Conservation (phyloP, 2,329 filamentous ascomycete species). For the Epicoccum nigrum region DNA sequence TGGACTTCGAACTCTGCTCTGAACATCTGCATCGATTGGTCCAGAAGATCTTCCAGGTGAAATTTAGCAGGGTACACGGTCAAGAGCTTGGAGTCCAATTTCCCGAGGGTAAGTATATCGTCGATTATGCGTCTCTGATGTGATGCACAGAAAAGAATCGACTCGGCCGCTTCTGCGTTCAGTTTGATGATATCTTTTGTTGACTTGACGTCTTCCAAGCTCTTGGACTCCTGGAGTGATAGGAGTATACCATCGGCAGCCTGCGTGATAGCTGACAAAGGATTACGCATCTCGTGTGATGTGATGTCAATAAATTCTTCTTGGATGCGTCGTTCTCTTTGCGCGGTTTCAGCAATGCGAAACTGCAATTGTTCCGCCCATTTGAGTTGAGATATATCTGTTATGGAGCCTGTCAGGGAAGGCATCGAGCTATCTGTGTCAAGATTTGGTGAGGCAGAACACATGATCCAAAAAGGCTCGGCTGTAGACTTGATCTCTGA, state of each 20-base stretch:
- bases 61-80: conserved; percentile 23
- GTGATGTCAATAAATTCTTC: conserved; percentile 37
- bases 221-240: conserved; percentile 13
- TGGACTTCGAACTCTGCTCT: conserved; percentile 26
- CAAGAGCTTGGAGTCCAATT: conserved; percentile 30
- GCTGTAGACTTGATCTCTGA: not conserved
- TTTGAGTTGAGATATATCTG: conserved; percentile 44
- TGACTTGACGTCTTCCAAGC: conserved; percentile 20
- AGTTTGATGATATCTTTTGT: conserved; percentile 16
- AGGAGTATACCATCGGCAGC: conserved; percentile 29
- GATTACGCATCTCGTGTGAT: conserved; percentile 38
- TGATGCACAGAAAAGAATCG: conserved; percentile 34
- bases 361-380: conserved; percentile 39
- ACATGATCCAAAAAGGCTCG: conserved; percentile 14
- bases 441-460: conserved; percentile 9
- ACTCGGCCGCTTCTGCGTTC: conserved; percentile 28
- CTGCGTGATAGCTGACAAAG: conserved; percentile 37
- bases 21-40: conserved; percentile 33
- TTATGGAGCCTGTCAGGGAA: conserved; percentile 35
- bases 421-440: not conserved
- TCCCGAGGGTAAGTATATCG: conserved; percentile 27
- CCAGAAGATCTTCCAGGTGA: conserved; percentile 20
- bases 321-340: conserved; percentile 23
- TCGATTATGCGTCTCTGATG: conserved; percentile 40
- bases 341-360: conserved; percentile 14